phyloP scores from a whole-genome alignment of 768 basidiomycete genomes.

The Pleurotus citrinopileatus region DNA sequence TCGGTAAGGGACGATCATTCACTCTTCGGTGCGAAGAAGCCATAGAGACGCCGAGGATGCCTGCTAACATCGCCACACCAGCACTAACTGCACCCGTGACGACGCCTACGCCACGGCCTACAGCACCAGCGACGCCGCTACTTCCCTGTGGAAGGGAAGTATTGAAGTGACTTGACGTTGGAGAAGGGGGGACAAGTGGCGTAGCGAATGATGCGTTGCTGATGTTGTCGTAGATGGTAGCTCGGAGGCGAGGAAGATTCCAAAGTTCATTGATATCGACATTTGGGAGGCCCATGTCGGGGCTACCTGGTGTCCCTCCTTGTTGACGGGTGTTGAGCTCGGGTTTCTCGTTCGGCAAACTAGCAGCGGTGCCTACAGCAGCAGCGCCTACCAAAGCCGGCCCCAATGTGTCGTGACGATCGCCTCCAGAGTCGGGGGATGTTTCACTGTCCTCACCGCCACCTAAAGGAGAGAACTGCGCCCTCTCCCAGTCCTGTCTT shows the following conservation, averaged over 20 bases:
- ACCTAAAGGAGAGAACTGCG: slow-evolving; percentile 16
- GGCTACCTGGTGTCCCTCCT: background rate
- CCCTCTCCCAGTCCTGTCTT: slow-evolving; percentile 13
- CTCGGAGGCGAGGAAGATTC: background rate
- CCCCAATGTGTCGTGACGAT: background rate
- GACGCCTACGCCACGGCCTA: slow-evolving; percentile 18
- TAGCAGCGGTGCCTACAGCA: slow-evolving; percentile 3
- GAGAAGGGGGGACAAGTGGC: slow-evolving; percentile 1
- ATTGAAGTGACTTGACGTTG: background rate
- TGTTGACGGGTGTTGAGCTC: background rate
- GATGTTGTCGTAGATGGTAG: background rate
- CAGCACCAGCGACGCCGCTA: slow-evolving; percentile 12
- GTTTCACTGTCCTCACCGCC: slow-evolving; percentile 29
- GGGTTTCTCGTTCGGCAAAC: background rate
- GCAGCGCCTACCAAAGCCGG: slow-evolving; percentile 1
- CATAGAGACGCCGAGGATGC: background rate
- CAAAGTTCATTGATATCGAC: background rate
- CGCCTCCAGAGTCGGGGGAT: slow-evolving; percentile 2
- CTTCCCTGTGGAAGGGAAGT: background rate
- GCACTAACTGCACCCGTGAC: slow-evolving; percentile 13
- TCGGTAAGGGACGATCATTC: slow-evolving; percentile 11
- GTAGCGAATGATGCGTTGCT: slow-evolving; percentile 7
- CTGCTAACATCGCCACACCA: slow-evolving; percentile 1
- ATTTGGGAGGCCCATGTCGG: background rate
- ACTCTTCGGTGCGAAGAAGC: background rate